Conservation (phyloP, 352 stramenopile genomes). For the Pythium volutum region DNA sequence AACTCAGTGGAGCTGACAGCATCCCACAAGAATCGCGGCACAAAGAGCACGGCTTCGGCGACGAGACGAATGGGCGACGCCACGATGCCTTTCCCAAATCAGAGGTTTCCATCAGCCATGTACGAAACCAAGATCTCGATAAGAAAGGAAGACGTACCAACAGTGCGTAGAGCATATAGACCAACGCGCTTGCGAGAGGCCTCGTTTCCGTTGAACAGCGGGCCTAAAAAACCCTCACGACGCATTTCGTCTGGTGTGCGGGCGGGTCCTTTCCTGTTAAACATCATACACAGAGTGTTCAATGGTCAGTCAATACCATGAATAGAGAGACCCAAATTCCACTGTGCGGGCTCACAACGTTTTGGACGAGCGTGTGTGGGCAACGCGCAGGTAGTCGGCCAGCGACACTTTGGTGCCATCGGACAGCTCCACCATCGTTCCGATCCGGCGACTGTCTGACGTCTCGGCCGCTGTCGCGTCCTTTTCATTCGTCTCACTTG, state of each 20-base stretch:
- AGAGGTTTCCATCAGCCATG: neutral
- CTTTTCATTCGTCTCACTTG: constrained; percentile 27
- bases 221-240: constrained; percentile 54
- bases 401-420: constrained; percentile 59
- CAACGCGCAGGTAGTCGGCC: constrained; percentile 59
- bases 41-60: constrained; percentile 47
- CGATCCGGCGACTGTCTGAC: constrained; percentile 28
- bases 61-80: constrained; percentile 50
- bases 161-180: constrained; percentile 43
- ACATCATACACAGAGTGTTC: neutral
- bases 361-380: constrained; percentile 34
- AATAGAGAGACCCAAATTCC: neutral
- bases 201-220: constrained; percentile 57
- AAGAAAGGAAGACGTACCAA: constrained; percentile 37
- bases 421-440: constrained; percentile 55
- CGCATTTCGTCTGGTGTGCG: constrained; percentile 51
- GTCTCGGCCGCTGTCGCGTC: constrained; percentile 34
- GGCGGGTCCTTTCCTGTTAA: constrained; percentile 29
- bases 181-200: constrained; percentile 55
- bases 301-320: constrained; percentile 1
- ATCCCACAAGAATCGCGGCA: constrained; percentile 43
- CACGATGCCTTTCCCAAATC: constrained; percentile 40
- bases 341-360: constrained; percentile 33
- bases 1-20: constrained; percentile 31
- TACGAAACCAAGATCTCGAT: too few species aligned